phyloP scores from a whole-genome alignment of 139 green algal genomes.

The Astrephomene gubernaculifera region DNA sequence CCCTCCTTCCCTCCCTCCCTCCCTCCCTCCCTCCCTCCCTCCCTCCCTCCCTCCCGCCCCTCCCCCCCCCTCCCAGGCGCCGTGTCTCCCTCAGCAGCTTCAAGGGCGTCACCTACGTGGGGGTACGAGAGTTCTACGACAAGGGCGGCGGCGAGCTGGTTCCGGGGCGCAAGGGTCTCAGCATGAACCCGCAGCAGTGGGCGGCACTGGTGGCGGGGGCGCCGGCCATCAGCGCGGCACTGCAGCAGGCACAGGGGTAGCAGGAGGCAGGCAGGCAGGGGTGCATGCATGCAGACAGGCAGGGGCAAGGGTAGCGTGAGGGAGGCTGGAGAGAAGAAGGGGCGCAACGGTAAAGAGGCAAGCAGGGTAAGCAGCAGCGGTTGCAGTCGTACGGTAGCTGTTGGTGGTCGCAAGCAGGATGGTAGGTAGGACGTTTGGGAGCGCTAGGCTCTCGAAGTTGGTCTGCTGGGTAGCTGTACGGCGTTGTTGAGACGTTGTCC shows the following conservation, averaged over 20 bases:
- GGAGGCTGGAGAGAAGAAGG: too few species aligned
- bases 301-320: too few species aligned
- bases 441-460: too few species aligned
- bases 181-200: slow-evolving; percentile 69
- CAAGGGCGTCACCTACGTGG: slow-evolving; percentile 60
- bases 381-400: too few species aligned
- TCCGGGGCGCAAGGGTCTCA: slow-evolving; percentile 74
- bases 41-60: background rate
- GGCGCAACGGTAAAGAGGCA: too few species aligned
- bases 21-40: background rate
- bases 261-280: too few species aligned
- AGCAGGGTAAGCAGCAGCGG: too few species aligned
- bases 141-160: slow-evolving; percentile 63
- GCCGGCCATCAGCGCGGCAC: background rate
- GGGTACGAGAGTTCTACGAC: slow-evolving; percentile 72
- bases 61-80: slow-evolving; percentile 10
- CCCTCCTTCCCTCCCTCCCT: background rate
- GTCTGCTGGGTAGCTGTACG: too few species aligned
- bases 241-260: background rate
- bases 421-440: too few species aligned
- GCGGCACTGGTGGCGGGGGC: slow-evolving; percentile 22
- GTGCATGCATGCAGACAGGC: too few species aligned
- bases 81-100: slow-evolving; percentile 59
- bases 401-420: too few species aligned
- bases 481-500: too few species aligned